Percentiles rank a stretch among this genome's conserved stretches.
Conservation (phyloP, 768 basidiomycete genomes). For the Tricholoma sp. region DNA sequence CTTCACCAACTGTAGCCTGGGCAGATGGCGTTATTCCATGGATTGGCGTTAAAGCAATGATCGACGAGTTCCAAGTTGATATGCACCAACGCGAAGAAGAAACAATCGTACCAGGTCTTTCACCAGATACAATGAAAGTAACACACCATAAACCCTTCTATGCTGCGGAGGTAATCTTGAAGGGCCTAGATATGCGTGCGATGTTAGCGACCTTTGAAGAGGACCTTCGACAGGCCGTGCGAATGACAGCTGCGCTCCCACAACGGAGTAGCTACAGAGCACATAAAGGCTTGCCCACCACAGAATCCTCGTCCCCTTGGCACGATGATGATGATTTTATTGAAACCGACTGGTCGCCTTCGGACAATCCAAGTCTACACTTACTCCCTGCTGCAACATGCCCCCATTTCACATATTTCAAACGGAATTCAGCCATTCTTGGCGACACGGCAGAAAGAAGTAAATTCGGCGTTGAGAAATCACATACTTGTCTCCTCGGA, state of each 20-base stretch:
- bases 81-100: constrained; percentile 92
- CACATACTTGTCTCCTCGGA: constrained; percentile 78
- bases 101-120: constrained; percentile 49
- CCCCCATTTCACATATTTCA: constrained; percentile 81
- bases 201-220: constrained; percentile 76
- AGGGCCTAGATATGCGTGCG: constrained; percentile 70
- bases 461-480: constrained; percentile 84
- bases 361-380: constrained; percentile 53
- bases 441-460: constrained; percentile 40
- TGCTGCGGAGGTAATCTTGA: constrained; percentile 78
- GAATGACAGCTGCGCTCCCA: constrained; percentile 39
- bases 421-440: constrained; percentile 43
- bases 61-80: constrained; percentile 81
- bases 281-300: constrained; percentile 38
- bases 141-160: constrained; percentile 80
- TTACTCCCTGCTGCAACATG: constrained; percentile 70
- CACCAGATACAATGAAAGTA: constrained; percentile 52
- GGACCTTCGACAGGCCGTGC: constrained; percentile 56
- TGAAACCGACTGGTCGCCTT: constrained; percentile 64
- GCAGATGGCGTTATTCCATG: constrained; percentile 69
- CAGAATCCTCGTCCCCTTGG: constrained; percentile 55
- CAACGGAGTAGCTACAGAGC: constrained; percentile 45
- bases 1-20: constrained; percentile 49
- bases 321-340: constrained; percentile 77
- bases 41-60: constrained; percentile 81